Evolutionary conservation across 2,329 filamentous ascomycete species (phyloP), one percentile per base, ranked within the genome.

Genomic region (Fusarium sp.): DNA sequence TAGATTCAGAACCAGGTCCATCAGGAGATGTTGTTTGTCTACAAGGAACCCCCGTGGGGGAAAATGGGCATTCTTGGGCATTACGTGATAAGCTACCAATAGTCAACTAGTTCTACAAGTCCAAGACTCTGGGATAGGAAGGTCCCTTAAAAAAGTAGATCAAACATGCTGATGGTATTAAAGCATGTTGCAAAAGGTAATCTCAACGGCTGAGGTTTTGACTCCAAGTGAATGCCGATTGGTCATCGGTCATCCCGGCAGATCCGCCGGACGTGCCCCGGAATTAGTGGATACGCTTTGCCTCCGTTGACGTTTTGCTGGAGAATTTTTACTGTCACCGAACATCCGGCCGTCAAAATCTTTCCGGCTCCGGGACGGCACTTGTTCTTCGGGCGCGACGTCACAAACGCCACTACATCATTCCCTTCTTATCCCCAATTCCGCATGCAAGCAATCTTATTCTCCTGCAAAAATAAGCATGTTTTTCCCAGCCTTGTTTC

Each of bases 81-180:
- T 68, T 69, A 70, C 66, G 62, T 70, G 62, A 70, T 67, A 7
- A 62, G 41, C 33, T 48, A 48, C 33, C 48, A 30, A 35, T 43
- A 40, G 25, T 46, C n/a, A 32, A 50, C 11, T 33, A 14, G 33
- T 37, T 27, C 15, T 45, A 37, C 11, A 44, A 30, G 33, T 14
- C 25, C 10, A 10, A 17, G n/a, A 10, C 3, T n/a, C 41, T 51
- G 20, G 5, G 65, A 62, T 57, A 45, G 44, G 47, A 58, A 64
- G 55, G 65, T 66, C 60, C 60, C 55, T 52, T 41, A 39, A 11
- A 52, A 44, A n/a, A 23, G 11, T 27, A 6, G 19, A 33, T 22
- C 30, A 22, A 51, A 62, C 20, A 17, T 39, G 23, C 44, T 56
- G 35, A 51, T 49, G 44, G 39, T 4, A 20, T 20, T 33, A 40